A percentile compares a stretch with the other conserved stretches of the same genome.
Conservation (phyloP, 1,139 yeast species). For the Magnusiomyces fungicola region DNA sequence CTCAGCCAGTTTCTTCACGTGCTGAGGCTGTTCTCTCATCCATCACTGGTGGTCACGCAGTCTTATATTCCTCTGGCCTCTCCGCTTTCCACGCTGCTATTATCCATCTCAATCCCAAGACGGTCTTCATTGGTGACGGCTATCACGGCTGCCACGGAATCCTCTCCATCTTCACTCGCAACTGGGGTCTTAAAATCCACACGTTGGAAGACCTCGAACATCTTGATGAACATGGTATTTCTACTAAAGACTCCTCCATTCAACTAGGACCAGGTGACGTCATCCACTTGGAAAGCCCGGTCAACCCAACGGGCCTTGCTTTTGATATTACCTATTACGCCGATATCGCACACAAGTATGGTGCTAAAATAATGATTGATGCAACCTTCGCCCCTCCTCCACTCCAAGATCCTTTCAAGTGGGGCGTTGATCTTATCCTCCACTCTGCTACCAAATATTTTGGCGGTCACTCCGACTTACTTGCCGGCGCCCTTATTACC, state of each 20-base stretch:
- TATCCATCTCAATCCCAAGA: conserved; percentile 64
- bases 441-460: conserved; percentile 89
- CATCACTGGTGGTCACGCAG: conserved; percentile 47
- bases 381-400: conserved; percentile 95
- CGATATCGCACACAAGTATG: conserved; percentile 56
- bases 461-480: conserved; percentile 89
- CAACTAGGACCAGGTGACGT: conserved; percentile 58
- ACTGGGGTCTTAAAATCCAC: conserved; percentile 49
- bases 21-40: conserved; percentile 60
- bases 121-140: conserved; percentile 66
- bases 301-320: conserved; percentile 76
- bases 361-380: conserved; percentile 67
- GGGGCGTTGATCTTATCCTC: conserved; percentile 76
- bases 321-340: conserved; percentile 57
- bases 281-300: conserved; percentile 79
- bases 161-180: conserved; percentile 53
- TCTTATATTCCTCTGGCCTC: conserved; percentile 70
- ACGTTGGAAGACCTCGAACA: conserved; percentile 36
- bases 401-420: conserved; percentile 66
- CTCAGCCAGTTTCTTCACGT: conserved; percentile 64
- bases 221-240: neutral
- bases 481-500: conserved; percentile 72
- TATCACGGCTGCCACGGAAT: conserved; percentile 82
- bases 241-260: conserved; percentile 38
- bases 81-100: conserved; percentile 75